A percentile compares a stretch with the other conserved stretches of the same genome.
Conservation (phyloP, 768 basidiomycete genomes). For the Candolleomyces eurysporus region DNA sequence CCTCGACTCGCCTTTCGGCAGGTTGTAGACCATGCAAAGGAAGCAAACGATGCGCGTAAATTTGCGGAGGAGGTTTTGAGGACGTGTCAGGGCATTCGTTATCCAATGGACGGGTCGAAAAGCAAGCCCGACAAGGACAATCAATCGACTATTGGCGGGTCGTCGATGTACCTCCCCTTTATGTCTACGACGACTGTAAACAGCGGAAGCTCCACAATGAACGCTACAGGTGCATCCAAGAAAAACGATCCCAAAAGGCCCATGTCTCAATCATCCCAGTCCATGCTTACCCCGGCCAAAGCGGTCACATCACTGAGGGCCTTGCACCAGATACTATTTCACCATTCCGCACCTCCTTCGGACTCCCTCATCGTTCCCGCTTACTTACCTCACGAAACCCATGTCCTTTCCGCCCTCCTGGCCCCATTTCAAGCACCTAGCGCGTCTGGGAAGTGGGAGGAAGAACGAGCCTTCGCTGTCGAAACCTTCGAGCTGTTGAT, state of each 20-base stretch:
- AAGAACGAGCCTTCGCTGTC: slow-evolving; percentile 54
- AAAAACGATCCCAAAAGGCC: slow-evolving; percentile 7
- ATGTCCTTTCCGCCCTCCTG: slow-evolving; percentile 58
- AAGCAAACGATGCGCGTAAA: slow-evolving; percentile 48
- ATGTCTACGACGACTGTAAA: slow-evolving; percentile 24
- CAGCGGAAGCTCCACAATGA: neutral
- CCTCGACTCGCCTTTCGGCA: slow-evolving; percentile 57
- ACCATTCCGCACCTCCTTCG: slow-evolving; percentile 36
- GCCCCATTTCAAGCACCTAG: slow-evolving; percentile 49
- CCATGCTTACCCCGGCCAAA: neutral
- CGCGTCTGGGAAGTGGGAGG: slow-evolving; percentile 34
- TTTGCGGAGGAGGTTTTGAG: slow-evolving; percentile 56
- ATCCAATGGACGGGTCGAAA: slow-evolving; percentile 33
- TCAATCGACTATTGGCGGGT: slow-evolving; percentile 19
- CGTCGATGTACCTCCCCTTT: slow-evolving; percentile 41
- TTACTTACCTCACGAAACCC: slow-evolving; percentile 53
- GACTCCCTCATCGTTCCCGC: slow-evolving; percentile 21
- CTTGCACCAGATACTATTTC: slow-evolving; percentile 45
- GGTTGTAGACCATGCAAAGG: slow-evolving; percentile 63
- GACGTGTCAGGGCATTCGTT: slow-evolving; percentile 54
- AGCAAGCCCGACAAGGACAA: slow-evolving; percentile 16
- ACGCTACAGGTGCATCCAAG: slow-evolving; percentile 8
- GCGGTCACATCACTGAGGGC: slow-evolving; percentile 37
- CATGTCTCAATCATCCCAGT: neutral
- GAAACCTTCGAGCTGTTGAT: slow-evolving; percentile 60